phyloP scores from a whole-genome alignment of 345 rosid genomes.

The Reutealis trisperma region DNA sequence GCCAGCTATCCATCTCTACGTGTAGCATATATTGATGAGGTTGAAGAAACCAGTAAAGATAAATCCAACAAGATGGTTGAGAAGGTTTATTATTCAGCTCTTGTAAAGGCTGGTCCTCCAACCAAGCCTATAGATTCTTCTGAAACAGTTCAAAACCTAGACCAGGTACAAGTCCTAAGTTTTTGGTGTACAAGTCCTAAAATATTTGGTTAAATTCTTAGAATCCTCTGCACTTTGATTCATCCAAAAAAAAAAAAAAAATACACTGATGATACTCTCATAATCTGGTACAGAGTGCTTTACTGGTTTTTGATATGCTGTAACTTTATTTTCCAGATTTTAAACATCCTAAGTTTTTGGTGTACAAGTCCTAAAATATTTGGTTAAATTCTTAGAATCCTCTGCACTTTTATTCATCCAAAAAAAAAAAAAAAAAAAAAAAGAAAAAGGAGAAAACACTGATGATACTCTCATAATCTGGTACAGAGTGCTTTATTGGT shows the following conservation, averaged over 20 bases:
- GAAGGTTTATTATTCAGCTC: constrained; percentile 86
- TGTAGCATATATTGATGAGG: constrained; percentile 97
- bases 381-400: neutral
- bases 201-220: neutral
- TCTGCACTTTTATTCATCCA: neutral
- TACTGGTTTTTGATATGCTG: neutral
- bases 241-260: no score
- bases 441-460: no score
- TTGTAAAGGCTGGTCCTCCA: constrained; percentile 69
- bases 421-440: no score
- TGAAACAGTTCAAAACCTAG: constrained; percentile 77
- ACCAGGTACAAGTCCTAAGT: constrained; percentile 60
- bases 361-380: constrained; percentile 31
- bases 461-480: no score
- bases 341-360: neutral
- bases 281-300: neutral
- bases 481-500: neutral
- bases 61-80: constrained; percentile 58
- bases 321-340: neutral
- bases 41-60: constrained; percentile 81
- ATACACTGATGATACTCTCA: no score
- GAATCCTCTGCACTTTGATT: neutral
- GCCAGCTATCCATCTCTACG: constrained; percentile 95
- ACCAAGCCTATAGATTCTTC: constrained; percentile 85
- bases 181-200: constrained; percentile 31